A percentile compares a stretch with the other conserved stretches of the same genome.
These are phyloP conservation scores for Cercospora nicotianae DNA, from an alignment of 2,329 filamentous ascomycete genomes.

Conservation along the genomic window DNA sequence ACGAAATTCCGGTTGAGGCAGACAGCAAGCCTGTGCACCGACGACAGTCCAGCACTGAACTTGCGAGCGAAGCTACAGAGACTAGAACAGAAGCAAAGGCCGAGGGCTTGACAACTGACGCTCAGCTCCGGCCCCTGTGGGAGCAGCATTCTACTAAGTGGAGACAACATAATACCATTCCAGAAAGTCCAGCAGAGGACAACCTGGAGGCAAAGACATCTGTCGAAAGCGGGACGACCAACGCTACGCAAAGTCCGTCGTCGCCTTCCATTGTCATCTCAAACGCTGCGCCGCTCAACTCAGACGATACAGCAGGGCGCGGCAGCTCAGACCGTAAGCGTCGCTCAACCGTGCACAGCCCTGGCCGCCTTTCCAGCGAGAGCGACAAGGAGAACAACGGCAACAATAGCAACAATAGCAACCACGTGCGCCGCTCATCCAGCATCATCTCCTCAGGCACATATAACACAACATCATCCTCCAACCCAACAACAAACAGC, in stretches of 20 bases:
- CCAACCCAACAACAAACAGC: constrained; percentile 16
- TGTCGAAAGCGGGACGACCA: not conserved
- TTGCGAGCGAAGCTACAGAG: not conserved
- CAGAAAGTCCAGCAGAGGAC: constrained; percentile 8
- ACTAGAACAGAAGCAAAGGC: not conserved
- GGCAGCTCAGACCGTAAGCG: constrained; percentile 20
- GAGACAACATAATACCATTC: constrained; percentile 31
- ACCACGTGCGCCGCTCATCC: constrained; percentile 29
- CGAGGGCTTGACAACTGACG: constrained; percentile 24
- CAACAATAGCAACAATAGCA: constrained; percentile 17
- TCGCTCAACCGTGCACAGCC: constrained; percentile 24
- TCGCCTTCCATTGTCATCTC: constrained; percentile 39
- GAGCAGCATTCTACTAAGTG: constrained; percentile 36
- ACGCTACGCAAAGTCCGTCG: constrained; percentile 3
- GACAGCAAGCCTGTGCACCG: constrained; percentile 4
- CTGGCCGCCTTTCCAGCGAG: constrained; percentile 27
- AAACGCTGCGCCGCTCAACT: constrained; percentile 35
- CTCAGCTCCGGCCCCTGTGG: constrained; percentile 30
- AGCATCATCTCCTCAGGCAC: constrained; percentile 33
- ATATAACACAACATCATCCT: constrained; percentile 30
- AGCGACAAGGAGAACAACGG: constrained; percentile 25
- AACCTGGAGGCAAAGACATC: constrained; percentile 7
- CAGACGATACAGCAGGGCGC: constrained; percentile 25
- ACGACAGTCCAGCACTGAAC: constrained; percentile 7
- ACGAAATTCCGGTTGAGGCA: constrained; percentile 7